Evolutionary conservation across 768 basidiomycete genomes (phyloP), one percentile per base, ranked within the genome.

Genomic region (Amanita pseudoporphyria): DNA sequence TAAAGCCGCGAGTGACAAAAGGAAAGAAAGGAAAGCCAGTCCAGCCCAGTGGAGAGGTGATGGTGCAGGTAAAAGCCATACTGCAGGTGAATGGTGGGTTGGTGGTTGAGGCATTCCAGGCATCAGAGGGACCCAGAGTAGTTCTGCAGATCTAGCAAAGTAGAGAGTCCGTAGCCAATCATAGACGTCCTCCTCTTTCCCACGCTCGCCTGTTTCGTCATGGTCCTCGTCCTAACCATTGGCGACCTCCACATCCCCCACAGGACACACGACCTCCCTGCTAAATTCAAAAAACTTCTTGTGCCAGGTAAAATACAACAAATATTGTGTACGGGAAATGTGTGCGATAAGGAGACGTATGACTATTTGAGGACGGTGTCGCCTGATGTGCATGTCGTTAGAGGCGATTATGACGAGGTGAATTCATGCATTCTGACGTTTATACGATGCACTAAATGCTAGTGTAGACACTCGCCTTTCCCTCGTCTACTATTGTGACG

Each of bases 161-260:
- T n/a, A 28, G 22, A 22, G 6, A 26, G n/a, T 7, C 24, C 13
- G 14, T 28, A 37, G 36, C 36, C 36, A 37, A 37, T 37, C 36
- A 37, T 16, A 37, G 36, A 37, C 10, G 36, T 36, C n/a, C n/a
- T n/a, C n/a, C n/a, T n/a, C 3, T 38, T 40, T 21, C 42, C 43
- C 35, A 47, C 42, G 5, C 36, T 40, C 53, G 60, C 59, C n/a
- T n/a, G n/a, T n/a, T n/a, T n/a, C n/a, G n/a, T n/a, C 52, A 91
- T 95, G 82, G 87, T 92, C 45, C 85, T 98, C 55, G 95, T 99
- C 36, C 87, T 98, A 50, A 81, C 96, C 59, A 91, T 98, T 55
- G 95, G 95, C 45, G 96, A 99, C 72, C 78, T 98, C 18, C 94
- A 97, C 65, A 98, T 97, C 61, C 96, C 96, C 1, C 85, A 90